Evolutionary conservation across 371 early-diverging fungal species (phyloP).

Genomic region (Lichtheimia ramosa): DNA sequence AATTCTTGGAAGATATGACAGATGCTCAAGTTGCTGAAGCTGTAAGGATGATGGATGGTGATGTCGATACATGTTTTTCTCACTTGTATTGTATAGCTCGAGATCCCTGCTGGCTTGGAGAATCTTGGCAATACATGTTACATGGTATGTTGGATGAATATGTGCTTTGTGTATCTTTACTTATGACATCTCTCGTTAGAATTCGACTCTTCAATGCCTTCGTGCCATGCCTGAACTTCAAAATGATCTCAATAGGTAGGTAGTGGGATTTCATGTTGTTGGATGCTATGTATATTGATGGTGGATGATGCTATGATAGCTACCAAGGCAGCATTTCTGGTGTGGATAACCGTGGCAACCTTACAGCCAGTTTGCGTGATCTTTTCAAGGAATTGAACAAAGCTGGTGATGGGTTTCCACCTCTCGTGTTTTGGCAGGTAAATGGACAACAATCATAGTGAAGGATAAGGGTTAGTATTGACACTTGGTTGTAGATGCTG

Average conservation of each 20-base stretch:
- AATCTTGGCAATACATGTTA: constrained; percentile 99
- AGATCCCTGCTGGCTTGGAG: constrained; percentile 87
- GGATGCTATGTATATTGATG: not conserved
- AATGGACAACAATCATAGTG: not conserved
- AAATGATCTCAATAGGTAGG: constrained; percentile 55
- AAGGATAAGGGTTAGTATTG: too few species aligned
- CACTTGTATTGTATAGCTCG: constrained; percentile 38
- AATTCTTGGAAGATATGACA: constrained; percentile 93
- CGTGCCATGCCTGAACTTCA: constrained; percentile 87
- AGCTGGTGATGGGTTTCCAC: constrained; percentile 75
- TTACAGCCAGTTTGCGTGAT: constrained; percentile 72
- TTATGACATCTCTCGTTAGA: constrained; percentile 43
- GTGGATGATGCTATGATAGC: not conserved
- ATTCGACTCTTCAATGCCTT: constrained; percentile 95
- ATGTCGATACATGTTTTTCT: not conserved
- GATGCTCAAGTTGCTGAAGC: constrained; percentile 84
- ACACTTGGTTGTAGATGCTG: constrained; percentile 47
- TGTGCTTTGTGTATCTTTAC: not conserved
- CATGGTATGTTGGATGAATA: constrained; percentile 57
- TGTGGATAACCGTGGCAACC: constrained; percentile 54
- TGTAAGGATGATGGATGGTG: constrained; percentile 34
- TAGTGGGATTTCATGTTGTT: not conserved
- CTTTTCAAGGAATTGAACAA: constrained; percentile 72
- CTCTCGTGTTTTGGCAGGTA: constrained; percentile 79
- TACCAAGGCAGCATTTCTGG: constrained; percentile 34